phyloP scores from a whole-genome alignment of 768 basidiomycete genomes.

The Lentinula edodes region DNA sequence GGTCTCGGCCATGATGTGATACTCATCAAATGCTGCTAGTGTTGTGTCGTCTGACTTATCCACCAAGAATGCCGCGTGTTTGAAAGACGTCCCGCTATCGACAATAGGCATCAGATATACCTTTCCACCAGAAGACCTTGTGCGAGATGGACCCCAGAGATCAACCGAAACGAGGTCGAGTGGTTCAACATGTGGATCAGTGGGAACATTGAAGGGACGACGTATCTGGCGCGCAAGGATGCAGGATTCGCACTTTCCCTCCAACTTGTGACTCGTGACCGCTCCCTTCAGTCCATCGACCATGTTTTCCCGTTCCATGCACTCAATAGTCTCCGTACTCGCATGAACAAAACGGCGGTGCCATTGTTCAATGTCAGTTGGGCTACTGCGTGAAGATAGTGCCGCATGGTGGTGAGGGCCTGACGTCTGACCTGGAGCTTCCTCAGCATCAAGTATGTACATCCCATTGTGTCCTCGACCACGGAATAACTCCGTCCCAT shows the following conservation, averaged over 20 bases:
- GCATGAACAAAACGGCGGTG: conserved; percentile 9
- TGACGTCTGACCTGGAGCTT: too few relatives aligned
- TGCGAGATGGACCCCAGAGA: conserved; percentile 9
- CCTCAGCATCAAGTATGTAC: neutral
- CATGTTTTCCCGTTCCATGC: neutral
- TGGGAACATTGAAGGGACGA: neutral
- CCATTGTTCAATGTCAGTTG: neutral
- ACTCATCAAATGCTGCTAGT: conserved; percentile 1
- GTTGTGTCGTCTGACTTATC: neutral
- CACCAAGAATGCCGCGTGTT: neutral
- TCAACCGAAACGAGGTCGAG: conserved; percentile 5
- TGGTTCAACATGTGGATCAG: neutral
- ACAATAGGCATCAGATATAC: conserved; percentile 6
- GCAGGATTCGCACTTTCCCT: neutral
- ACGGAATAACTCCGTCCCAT: neutral
- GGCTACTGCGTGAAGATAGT: neutral
- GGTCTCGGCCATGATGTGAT: neutral
- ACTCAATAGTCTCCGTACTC: neutral
- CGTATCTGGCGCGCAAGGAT: neutral
- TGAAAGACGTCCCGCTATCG: neutral
- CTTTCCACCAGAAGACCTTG: neutral
- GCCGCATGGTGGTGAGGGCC: neutral
- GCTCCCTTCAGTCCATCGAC: neutral
- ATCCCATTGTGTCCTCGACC: neutral
- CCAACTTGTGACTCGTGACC: neutral